phyloP scores from a whole-genome alignment of 75 land plant species.

The Sequoiadendron giganteum region DNA sequence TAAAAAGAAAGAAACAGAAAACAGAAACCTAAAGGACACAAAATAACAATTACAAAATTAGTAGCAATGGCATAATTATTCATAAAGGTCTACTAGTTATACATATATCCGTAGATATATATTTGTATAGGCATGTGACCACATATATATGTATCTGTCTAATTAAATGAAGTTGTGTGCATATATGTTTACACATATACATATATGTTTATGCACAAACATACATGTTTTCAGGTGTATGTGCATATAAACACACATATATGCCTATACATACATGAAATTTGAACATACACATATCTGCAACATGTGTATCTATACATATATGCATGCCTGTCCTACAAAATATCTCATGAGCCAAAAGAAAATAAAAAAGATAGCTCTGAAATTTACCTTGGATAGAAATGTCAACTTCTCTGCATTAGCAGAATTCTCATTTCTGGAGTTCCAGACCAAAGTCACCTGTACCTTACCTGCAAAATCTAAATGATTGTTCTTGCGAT shows the following conservation, averaged over 20 bases:
- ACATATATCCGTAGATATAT: neutral
- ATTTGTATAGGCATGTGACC: neutral
- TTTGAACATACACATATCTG: neutral
- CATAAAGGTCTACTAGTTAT: neutral
- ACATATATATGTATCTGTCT: no score
- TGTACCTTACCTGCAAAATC: conserved; percentile 86
- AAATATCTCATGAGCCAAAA: neutral
- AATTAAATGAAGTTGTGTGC: no score
- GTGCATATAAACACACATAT: neutral
- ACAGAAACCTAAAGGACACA: neutral
- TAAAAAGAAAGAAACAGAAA: neutral
- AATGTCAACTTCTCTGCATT: conserved; percentile 48
- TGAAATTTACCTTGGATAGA: conserved; percentile 57
- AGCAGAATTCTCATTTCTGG: conserved; percentile 73
- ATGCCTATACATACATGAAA: neutral
- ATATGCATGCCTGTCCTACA: neutral
- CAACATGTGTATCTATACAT: neutral
- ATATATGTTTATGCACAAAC: neutral
- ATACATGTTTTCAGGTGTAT: no score
- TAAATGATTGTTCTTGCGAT: neutral
- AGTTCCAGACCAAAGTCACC: conserved; percentile 93
- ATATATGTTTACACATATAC: no score
- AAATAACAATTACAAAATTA: neutral
- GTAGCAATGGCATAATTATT: neutral
- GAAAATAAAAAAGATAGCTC: neutral